Base-by-base conservation (phyloP, 495 filamentous ascomycete species). In the Neurospora sp. region DNA sequence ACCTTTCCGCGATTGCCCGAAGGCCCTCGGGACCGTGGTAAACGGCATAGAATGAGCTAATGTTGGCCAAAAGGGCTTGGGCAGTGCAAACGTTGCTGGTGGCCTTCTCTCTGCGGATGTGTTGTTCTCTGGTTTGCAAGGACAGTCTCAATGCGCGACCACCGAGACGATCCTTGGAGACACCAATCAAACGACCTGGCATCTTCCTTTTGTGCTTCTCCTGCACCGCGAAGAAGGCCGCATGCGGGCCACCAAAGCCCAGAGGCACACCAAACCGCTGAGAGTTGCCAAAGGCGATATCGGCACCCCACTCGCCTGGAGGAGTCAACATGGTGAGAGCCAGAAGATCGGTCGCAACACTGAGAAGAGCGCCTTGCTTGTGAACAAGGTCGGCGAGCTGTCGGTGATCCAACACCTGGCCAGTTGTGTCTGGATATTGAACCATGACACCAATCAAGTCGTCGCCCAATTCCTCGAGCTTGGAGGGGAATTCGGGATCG, bases 21-120 rank as follows among this genome's bases (percentile, higher is more conserved):
- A 99, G 85, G 17, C 96, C 96, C 40, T 88, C 77, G 3, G 96
- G 96, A 3, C 96, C 96, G 79, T 99, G 96, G 80, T 98, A 99
- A 43, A 98, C 88, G n/a, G 94, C 96, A 81, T 98, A 99, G 83
- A 99, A 92, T 70, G 96, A 93, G 77, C 90, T 96, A 93, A 98
- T 98, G 81, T 99, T 99, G 24, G 96, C 96, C 39, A 98, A 87
- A 21, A 99, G 82, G 10, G 96, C 96, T 81, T 99, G 96, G 8
- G 96, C 96, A 28, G 96, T 99, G 83, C 96, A 99, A 73, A 99
- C 97, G 82, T 99, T 99, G 85, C 94, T 97, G 7, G 96, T 99
- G 2, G 96, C 96, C 88, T 99, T 99, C 82, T 99, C 96, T 78
- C 96, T 89, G 76, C 96, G 88, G 81, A 99, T 99, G 79, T 99